Evolutionary conservation across 108 stramenopile species (phyloP), one percentile per base, ranked within the genome.

Genomic region (Fistulifera solaris): DNA sequence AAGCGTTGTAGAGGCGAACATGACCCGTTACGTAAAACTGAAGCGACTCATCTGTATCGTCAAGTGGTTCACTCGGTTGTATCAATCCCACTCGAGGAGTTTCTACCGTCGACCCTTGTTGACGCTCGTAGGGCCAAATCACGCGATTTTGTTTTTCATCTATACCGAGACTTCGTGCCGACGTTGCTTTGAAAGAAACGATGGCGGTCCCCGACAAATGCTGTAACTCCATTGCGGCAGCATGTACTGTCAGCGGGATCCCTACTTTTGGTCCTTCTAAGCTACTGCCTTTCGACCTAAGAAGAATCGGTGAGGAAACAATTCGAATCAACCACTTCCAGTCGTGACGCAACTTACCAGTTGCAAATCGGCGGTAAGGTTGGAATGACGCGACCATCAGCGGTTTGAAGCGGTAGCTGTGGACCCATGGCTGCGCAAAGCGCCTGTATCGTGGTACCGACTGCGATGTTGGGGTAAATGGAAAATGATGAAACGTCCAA

Each of bases 1-100:
- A 45, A 24, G 69, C 65, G 45, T 74, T 72, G 31, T 66, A 60
- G 57, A 75, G 61, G 22, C 58, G 68, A 60, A 58, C 56, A 25
- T 56, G 56, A 42, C 62, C 89, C 41, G 43, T 49, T 40, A 73
- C 62, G 38, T 74, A 76, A 66, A 71, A 61, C 1, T 39, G 62
- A 47, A 21, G 66, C 40, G 53, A 53, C 40, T 53, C 54, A 22
- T 57, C 56, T 22, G 40, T 19, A 19, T 18, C 22, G 10, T 42
- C 64, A 47, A 44, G 24, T 39, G 79, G 77, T 27, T 68, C 58
- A 27, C 62, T 71, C 6, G 89, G 89, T 47, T 85, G 81, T 19
- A 87, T 66, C 16, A 92, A 62, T 38, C 90, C 90, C 21, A 91
- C 89, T 40, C 85, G 80, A 16, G 84, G 90, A 15, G 75, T 78